Evolutionary conservation across 225 moss, liverwort and hornwort genomes (phyloP).

Genomic region (Lunularia cruciata): DNA sequence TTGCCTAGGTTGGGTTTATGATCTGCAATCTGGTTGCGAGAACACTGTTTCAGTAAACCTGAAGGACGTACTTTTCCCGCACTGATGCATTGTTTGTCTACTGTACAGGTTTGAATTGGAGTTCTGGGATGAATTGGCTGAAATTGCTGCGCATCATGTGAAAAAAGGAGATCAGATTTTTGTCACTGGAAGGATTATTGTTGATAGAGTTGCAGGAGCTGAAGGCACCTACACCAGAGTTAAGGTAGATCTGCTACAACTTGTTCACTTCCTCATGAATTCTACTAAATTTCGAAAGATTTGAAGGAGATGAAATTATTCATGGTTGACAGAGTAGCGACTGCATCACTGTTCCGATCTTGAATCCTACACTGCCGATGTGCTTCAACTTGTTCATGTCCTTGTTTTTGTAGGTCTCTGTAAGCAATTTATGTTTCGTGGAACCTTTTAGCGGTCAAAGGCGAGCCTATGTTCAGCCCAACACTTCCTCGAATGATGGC

Average conservation of each 20-base stretch:
- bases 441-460: slow-evolving; percentile 30
- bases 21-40: too few relatives aligned
- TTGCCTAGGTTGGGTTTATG: too few relatives aligned
- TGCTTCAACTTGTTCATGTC: not conserved
- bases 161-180: slow-evolving; percentile 85
- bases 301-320: too few relatives aligned
- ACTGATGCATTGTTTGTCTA: not conserved
- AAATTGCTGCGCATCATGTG: slow-evolving; percentile 84
- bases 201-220: slow-evolving; percentile 55
- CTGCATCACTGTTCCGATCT: too few relatives aligned
- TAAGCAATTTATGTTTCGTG: slow-evolving; percentile 38
- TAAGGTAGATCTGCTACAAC: slow-evolving; percentile 36
- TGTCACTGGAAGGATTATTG: slow-evolving; percentile 66
- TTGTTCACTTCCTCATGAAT: not conserved
- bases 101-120: slow-evolving; percentile 82
- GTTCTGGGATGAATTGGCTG: slow-evolving; percentile 85
- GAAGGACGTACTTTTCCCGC: too few relatives aligned
- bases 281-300: too few relatives aligned
- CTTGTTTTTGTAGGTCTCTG: slow-evolving; percentile 32
- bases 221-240: slow-evolving; percentile 50
- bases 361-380: too few relatives aligned
- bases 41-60: too few relatives aligned
- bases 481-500: not conserved
- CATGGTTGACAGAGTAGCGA: too few relatives aligned
- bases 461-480: slow-evolving; percentile 30